Percentiles rank a stretch among this genome's conserved stretches.
phyloP scores from a whole-genome alignment of 2,329 filamentous ascomycete genomes.

The Ascomycota sp. region DNA sequence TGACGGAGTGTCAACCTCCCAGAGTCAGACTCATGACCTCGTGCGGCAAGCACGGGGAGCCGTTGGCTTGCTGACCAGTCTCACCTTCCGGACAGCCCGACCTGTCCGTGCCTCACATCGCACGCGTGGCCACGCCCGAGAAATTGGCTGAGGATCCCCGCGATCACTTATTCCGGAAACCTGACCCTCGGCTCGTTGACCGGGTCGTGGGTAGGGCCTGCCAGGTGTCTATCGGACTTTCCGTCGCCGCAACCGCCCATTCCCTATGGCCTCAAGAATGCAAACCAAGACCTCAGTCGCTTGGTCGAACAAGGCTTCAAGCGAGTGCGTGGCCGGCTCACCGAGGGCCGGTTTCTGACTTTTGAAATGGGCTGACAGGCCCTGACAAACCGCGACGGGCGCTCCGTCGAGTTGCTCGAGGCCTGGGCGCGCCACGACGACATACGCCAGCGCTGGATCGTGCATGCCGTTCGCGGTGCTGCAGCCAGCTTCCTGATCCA shows the following conservation, averaged over 20 bases:
- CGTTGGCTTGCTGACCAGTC: neutral
- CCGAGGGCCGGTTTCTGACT: slow-evolving; percentile 30
- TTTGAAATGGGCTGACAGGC: slow-evolving; percentile 23
- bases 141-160: slow-evolving; percentile 1
- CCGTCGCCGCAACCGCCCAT: slow-evolving; percentile 1
- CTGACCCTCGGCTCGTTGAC: slow-evolving; percentile 4
- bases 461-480: slow-evolving; percentile 16
- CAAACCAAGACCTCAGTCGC: slow-evolving; percentile 77
- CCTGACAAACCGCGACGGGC: slow-evolving; percentile 12
- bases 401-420: slow-evolving; percentile 3
- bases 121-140: slow-evolving; percentile 1
- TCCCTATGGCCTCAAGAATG: slow-evolving; percentile 10
- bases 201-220: slow-evolving; percentile 4
- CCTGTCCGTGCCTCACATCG: slow-evolving; percentile 2
- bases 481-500: slow-evolving; percentile 6
- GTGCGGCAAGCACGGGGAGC: no score
- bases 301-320: slow-evolving; percentile 32
- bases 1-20: no score
- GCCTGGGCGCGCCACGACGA: slow-evolving; percentile 13
- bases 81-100: slow-evolving; percentile 3
- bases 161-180: slow-evolving; percentile 3
- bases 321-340: slow-evolving; percentile 25
- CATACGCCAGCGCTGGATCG: slow-evolving; percentile 25
- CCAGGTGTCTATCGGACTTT: slow-evolving; percentile 4
- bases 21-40: no score